These are phyloP conservation scores for Mycotypha africana DNA, from an alignment of 371 early-diverging fungal species.

Conservation along the genomic window DNA sequence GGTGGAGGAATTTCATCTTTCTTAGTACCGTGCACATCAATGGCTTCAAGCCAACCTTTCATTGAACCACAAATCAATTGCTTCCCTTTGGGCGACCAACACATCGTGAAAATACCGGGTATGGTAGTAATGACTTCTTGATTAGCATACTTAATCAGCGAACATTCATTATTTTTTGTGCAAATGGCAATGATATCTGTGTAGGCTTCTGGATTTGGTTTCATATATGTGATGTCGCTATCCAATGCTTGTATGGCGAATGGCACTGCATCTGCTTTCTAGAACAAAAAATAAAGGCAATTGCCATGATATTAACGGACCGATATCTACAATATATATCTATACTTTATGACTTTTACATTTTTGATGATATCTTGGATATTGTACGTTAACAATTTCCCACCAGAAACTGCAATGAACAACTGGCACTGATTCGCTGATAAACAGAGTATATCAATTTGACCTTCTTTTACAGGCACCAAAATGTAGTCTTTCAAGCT, in stretches of 20 bases:
- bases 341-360: constrained; percentile 9
- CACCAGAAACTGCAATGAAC: constrained; percentile 24
- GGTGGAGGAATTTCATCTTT: constrained; percentile 14
- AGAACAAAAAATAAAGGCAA: not conserved
- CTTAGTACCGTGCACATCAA: constrained; percentile 22
- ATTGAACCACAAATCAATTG: constrained; percentile 39
- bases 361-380: constrained; percentile 26
- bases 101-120: constrained; percentile 19
- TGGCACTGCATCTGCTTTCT: constrained; percentile 15
- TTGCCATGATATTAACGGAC: too few relatives aligned
- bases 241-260: constrained; percentile 9
- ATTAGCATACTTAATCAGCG: constrained; percentile 15
- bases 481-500: constrained; percentile 10
- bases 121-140: constrained; percentile 11
- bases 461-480: constrained; percentile 10
- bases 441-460: constrained; percentile 26
- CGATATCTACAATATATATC: too few relatives aligned
- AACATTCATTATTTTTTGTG: constrained; percentile 14
- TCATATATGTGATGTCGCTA: constrained; percentile 21
- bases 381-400: constrained; percentile 23
- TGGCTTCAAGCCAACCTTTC: constrained; percentile 25
- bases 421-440: constrained; percentile 26
- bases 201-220: constrained; percentile 35
- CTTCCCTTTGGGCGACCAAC: constrained; percentile 53
- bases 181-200: constrained; percentile 26